phyloP scores from a whole-genome alignment of 495 filamentous ascomycete species.

The Penicillium lagena region DNA sequence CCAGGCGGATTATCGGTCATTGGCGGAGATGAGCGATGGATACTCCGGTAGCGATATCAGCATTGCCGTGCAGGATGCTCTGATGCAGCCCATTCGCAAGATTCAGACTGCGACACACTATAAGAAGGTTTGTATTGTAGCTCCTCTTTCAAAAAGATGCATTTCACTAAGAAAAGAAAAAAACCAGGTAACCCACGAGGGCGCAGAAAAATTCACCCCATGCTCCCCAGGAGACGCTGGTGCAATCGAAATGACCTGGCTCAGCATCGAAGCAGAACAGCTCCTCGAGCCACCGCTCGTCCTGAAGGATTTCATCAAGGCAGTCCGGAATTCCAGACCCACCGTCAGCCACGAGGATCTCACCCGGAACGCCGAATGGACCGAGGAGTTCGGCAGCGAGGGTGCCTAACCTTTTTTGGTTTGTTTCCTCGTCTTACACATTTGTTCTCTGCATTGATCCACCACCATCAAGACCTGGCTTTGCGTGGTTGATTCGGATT shows the following conservation, averaged over 20 bases:
- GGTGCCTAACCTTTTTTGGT: constrained; percentile 44
- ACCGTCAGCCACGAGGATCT: constrained; percentile 87
- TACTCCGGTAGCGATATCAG: constrained; percentile 95
- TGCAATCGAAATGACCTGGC: constrained; percentile 92
- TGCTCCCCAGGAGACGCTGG: constrained; percentile 87
- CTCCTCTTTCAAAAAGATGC: not conserved
- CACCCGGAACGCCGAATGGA: constrained; percentile 84
- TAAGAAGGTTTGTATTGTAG: constrained; percentile 62
- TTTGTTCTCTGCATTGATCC: too few relatives aligned
- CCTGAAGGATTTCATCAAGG: constrained; percentile 90
- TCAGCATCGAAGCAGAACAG: constrained; percentile 70
- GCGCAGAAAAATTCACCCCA: constrained; percentile 73
- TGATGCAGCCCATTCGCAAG: constrained; percentile 96
- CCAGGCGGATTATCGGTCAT: constrained; percentile 65
- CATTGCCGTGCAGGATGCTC: constrained; percentile 92
- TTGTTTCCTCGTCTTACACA: not conserved
- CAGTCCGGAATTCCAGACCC: constrained; percentile 77
- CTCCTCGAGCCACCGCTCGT: constrained; percentile 81
- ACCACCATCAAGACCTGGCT: too few relatives aligned
- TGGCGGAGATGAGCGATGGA: constrained; percentile 79
- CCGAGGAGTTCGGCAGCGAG: constrained; percentile 93
- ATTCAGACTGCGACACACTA: constrained; percentile 99
- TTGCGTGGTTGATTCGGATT: too few relatives aligned
- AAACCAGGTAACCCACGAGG: constrained; percentile 33
- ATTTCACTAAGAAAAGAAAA: too few relatives aligned